Evolutionary conservation across 2,329 filamentous ascomycete genomes (phyloP).

Genomic region (Ophioceras dolichostomum): DNA sequence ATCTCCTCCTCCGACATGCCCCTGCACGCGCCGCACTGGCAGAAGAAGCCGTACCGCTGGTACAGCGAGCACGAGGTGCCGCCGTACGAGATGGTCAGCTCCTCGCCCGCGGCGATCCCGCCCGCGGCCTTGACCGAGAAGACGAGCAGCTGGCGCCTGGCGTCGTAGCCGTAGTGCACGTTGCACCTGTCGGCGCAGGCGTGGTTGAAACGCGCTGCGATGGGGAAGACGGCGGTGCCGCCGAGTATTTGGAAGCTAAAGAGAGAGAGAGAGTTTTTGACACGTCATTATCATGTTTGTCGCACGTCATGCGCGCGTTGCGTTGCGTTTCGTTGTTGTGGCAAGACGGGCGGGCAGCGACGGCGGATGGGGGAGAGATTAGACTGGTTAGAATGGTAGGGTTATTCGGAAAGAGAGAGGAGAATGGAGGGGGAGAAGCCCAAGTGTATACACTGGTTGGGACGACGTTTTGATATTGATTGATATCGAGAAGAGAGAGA

Average conservation of each 20-base stretch:
- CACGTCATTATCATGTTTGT: no score
- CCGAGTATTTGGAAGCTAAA: constrained; percentile 12
- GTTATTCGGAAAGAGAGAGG: no score
- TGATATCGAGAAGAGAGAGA: no score
- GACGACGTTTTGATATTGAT: no score
- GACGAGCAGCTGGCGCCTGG: constrained; percentile 19
- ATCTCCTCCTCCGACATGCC: constrained; percentile 5
- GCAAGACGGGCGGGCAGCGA: no score
- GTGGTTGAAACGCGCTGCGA: constrained; percentile 47
- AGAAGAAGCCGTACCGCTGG: constrained; percentile 11
- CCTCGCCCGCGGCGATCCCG: constrained; percentile 7
- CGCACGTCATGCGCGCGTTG: no score
- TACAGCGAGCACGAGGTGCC: constrained; percentile 8
- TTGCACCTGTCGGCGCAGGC: constrained; percentile 32
- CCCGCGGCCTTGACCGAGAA: constrained; percentile 19
- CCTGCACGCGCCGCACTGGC: constrained; percentile 9
- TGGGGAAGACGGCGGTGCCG: constrained; percentile 29
- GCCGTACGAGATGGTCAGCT: constrained; percentile 13
- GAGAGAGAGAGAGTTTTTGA: no score
- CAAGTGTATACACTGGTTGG: no score
- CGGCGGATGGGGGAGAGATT: no score
- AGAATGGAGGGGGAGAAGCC: no score
- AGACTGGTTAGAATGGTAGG: no score
- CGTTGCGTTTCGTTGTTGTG: no score
- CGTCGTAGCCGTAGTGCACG: constrained; percentile 30